Evolutionary conservation across 805 yeast genomes (phyloP).

Genomic region (Candida rishiriensis): DNA sequence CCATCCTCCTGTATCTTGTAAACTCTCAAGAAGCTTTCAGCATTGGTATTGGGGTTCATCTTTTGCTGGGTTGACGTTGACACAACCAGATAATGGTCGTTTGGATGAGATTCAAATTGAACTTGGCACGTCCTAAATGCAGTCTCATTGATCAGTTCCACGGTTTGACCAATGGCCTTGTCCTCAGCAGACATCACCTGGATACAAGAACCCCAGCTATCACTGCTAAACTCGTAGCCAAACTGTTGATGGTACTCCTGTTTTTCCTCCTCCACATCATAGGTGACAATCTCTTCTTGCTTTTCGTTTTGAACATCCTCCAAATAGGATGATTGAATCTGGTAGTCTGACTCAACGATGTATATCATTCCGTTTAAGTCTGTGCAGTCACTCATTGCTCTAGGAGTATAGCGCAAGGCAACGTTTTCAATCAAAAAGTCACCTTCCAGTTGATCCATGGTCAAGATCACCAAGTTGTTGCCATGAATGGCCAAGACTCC

Average conservation of each 20-base stretch:
- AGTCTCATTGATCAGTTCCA: constrained; percentile 43
- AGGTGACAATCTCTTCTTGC: constrained; percentile 18
- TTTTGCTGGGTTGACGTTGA: constrained; percentile 35
- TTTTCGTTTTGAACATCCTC: constrained; percentile 8
- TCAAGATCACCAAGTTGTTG: constrained; percentile 49
- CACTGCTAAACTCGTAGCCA: constrained; percentile 32
- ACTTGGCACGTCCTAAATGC: constrained; percentile 36
- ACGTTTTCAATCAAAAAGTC: constrained; percentile 34
- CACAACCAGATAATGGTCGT: constrained; percentile 37
- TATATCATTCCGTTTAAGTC: constrained; percentile 29
- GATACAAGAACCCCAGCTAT: constrained; percentile 49
- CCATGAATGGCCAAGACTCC: constrained; percentile 64
- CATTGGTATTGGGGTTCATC: constrained; percentile 26
- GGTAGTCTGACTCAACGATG: constrained; percentile 43
- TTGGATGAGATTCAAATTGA: constrained; percentile 26
- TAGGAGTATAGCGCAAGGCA: constrained; percentile 49
- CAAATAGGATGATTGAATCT: constrained; percentile 30
- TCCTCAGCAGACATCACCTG: constrained; percentile 40
- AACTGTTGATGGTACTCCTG: constrained; percentile 41
- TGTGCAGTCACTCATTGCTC: constrained; percentile 32
- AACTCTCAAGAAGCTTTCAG: constrained; percentile 31
- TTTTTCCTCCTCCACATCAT: constrained; percentile 23
- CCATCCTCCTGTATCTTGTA: constrained; percentile 34
- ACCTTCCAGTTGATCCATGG: constrained; percentile 38
- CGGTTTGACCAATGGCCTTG: constrained; percentile 34